A percentile compares a stretch with the other conserved stretches of the same genome.
Evolutionary conservation across 257 asterid species (phyloP).

Genomic region (Lycium ferocissimum): DNA sequence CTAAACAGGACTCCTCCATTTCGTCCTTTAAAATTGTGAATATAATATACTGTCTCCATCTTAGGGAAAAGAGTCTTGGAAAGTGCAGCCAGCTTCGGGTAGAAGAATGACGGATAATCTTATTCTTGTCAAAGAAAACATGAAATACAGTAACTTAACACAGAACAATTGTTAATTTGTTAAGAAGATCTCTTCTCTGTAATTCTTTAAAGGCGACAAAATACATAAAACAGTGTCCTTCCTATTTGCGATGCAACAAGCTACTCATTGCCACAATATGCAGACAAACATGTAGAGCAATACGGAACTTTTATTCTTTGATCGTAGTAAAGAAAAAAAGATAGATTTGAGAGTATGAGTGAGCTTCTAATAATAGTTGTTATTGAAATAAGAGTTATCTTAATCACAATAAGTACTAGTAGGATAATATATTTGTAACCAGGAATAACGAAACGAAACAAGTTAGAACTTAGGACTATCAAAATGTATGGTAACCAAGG

Average conservation of each 20-base stretch:
- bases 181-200: background rate
- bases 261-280: background rate
- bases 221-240: background rate
- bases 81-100: conserved; percentile 90
- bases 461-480: conserved; percentile 16
- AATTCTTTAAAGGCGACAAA: background rate
- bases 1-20: conserved; percentile 87
- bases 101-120: conserved; percentile 95
- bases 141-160: background rate
- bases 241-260: background rate
- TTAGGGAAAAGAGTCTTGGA: conserved; percentile 67
- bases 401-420: background rate
- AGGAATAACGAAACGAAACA: background rate
- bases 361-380: background rate
- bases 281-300: background rate
- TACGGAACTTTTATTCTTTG: background rate
- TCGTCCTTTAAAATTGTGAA: conserved; percentile 91
- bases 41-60: conserved; percentile 91
- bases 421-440: background rate
- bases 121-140: conserved; percentile 40
- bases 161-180: background rate
- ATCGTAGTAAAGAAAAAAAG: background rate
- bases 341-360: background rate
- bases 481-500: conserved; percentile 46
- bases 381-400: background rate